Conservation (phyloP, 1,284 basidiomycete genomes). For the Fomes fomentarius region DNA sequence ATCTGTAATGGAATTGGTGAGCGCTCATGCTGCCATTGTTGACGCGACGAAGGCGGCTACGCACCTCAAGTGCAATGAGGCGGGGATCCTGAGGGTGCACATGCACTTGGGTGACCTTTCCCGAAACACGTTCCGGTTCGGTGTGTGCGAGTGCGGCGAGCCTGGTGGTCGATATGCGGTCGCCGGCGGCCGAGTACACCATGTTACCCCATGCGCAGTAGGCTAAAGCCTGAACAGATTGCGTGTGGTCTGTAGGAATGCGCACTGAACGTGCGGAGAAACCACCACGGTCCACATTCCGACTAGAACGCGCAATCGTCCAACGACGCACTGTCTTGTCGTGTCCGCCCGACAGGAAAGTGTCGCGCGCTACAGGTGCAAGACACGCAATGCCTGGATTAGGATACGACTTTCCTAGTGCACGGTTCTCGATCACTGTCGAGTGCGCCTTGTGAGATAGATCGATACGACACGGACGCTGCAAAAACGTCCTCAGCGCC, state of each 20-base stretch:
- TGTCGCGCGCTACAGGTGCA: slow-evolving; percentile 37
- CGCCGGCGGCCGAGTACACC: slow-evolving; percentile 39
- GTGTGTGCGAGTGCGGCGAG: slow-evolving; percentile 34
- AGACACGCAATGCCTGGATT: slow-evolving; percentile 43
- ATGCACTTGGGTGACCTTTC: slow-evolving; percentile 48
- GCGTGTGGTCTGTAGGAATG: slow-evolving; percentile 34
- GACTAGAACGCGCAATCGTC: slow-evolving; percentile 29
- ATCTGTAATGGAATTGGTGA: slow-evolving; percentile 38
- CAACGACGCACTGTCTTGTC: slow-evolving; percentile 46
- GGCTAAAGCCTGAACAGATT: slow-evolving; percentile 39
- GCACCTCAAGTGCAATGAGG: slow-evolving; percentile 51
- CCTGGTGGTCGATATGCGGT: slow-evolving; percentile 37
- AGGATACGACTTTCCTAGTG: slow-evolving; percentile 22
- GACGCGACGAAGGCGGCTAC: slow-evolving; percentile 13
- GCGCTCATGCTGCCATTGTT: slow-evolving; percentile 5
- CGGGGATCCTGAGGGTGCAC: slow-evolving; percentile 44
- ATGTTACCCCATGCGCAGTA: slow-evolving; percentile 36
- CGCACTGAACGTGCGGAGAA: slow-evolving; percentile 26
- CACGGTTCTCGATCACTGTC: slow-evolving; percentile 27
- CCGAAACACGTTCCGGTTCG: slow-evolving; percentile 37
- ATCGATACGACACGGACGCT: slow-evolving; percentile 32
- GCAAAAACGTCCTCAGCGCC: slow-evolving; percentile 8
- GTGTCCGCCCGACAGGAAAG: slow-evolving; percentile 48
- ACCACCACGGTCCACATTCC: slow-evolving; percentile 1
- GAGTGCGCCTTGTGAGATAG: slow-evolving; percentile 30